These are phyloP conservation scores for Ceratocystiopsis sp. DNA, from an alignment of 2,329 filamentous ascomycete genomes.

Conservation along the genomic window DNA sequence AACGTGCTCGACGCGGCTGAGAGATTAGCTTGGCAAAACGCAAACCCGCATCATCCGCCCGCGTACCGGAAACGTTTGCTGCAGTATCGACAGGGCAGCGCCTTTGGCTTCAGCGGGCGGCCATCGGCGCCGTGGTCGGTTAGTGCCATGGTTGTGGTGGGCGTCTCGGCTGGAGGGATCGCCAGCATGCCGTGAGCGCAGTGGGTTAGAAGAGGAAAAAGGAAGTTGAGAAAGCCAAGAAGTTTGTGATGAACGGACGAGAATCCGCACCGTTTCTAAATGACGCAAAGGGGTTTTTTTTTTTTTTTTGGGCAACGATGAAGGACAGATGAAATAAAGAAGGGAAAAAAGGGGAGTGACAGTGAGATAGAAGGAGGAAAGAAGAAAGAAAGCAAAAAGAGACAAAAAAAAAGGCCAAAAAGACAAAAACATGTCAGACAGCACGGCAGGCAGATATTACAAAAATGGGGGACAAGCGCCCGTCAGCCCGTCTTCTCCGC, in stretches of 20 bases:
- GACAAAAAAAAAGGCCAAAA: not conserved
- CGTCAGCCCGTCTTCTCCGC: too few species aligned
- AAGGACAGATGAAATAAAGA: too few species aligned
- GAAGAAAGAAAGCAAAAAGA: not conserved
- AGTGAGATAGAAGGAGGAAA: too few species aligned
- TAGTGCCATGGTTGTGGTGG: constrained; percentile 19
- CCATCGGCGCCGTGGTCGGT: constrained; percentile 31
- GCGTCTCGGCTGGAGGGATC: constrained; percentile 33
- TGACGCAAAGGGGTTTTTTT: too few species aligned
- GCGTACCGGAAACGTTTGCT: constrained; percentile 44
- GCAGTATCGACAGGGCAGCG: constrained; percentile 45
- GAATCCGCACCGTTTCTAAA: too few species aligned
- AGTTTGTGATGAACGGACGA: too few species aligned
- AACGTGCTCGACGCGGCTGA: constrained; percentile 46
- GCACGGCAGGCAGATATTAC: not conserved
- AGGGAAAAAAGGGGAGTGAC: not conserved
- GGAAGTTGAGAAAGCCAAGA: too few species aligned
- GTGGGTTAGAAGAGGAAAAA: not conserved
- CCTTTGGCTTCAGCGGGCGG: constrained; percentile 43
- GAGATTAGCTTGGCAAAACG: constrained; percentile 7
- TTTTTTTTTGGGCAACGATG: too few species aligned
- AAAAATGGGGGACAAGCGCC: not conserved
- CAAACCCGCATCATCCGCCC: constrained; percentile 3
- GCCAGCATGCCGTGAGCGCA: constrained; percentile 26
- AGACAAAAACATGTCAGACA: not conserved